Conservation (phyloP, 768 basidiomycete species). For the Boletus rubropictus region DNA sequence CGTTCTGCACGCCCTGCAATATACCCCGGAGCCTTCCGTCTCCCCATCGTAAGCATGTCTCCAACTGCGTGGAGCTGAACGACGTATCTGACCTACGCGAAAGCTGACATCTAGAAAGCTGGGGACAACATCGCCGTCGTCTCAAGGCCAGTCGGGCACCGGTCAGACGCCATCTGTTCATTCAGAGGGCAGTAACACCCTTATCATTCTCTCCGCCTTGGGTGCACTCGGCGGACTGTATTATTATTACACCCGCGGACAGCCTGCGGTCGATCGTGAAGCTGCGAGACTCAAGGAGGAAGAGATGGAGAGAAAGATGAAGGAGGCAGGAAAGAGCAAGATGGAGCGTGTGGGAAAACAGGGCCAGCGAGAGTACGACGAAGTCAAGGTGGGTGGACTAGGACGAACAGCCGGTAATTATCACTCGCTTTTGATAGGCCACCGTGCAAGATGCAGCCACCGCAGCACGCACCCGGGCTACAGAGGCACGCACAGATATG, state of each 20-base stretch:
- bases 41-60: constrained; percentile 8
- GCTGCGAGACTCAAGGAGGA: constrained; percentile 31
- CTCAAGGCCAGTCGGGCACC: constrained; percentile 5
- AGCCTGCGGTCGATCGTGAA: constrained; percentile 18
- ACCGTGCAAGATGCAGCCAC: constrained; percentile 15
- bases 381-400: constrained; percentile 28
- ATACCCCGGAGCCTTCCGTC: constrained; percentile 10
- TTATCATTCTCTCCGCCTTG: constrained; percentile 29
- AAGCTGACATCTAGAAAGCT: constrained; percentile 11
- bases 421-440: constrained; percentile 3
- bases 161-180: background rate
- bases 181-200: constrained; percentile 20
- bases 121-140: constrained; percentile 9
- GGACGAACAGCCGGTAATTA: background rate
- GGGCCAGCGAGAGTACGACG: constrained; percentile 30
- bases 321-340: constrained; percentile 26
- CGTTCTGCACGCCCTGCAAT: constrained; percentile 5
- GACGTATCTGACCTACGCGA: background rate
- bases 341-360: constrained; percentile 26
- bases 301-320: constrained; percentile 27
- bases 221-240: constrained; percentile 34
- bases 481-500: constrained; percentile 23
- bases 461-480: constrained; percentile 13
- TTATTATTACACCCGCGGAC: constrained; percentile 32
- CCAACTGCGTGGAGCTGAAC: background rate